These are phyloP conservation scores for Penicillium sp. DNA, from an alignment of 2,329 filamentous ascomycete species.

Conservation along the genomic window DNA sequence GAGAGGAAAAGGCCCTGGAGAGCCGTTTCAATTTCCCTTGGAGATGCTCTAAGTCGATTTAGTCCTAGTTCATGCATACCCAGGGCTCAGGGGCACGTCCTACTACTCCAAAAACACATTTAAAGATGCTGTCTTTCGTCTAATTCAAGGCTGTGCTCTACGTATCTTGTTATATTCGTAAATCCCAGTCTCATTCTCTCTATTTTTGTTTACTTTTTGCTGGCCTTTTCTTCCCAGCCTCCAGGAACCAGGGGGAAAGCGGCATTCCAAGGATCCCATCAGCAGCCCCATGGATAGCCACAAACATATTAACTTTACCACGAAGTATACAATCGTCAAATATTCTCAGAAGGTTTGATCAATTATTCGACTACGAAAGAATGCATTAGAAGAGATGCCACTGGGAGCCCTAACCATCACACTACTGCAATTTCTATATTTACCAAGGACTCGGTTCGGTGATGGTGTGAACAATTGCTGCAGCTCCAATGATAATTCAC, in stretches of 20 bases:
- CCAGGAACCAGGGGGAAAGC: neutral
- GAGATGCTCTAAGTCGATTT: conserved; percentile 17
- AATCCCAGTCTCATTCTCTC: too few species aligned
- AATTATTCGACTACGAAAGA: neutral
- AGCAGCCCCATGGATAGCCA: neutral
- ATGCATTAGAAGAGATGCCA: neutral
- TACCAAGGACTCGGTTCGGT: conserved; percentile 8
- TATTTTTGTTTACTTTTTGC: neutral
- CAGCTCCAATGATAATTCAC: conserved; percentile 16
- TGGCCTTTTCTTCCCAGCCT: conserved; percentile 4
- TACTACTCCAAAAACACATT: neutral
- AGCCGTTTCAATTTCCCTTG: conserved; percentile 19
- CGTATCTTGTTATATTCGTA: too few species aligned
- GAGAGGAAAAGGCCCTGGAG: conserved; percentile 4
- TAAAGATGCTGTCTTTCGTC: neutral
- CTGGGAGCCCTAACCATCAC: conserved; percentile 1
- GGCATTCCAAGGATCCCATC: conserved; percentile 8
- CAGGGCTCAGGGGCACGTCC: conserved; percentile 25
- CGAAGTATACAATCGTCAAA: too few species aligned
- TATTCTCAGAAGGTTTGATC: neutral
- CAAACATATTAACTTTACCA: too few species aligned
- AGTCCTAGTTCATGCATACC: conserved; percentile 21
- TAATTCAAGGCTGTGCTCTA: too few species aligned
- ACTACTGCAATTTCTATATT: neutral
- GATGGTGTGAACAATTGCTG: neutral